Base-by-base conservation (phyloP, 306 rosid species). In the Arachis hypogaea region DNA sequence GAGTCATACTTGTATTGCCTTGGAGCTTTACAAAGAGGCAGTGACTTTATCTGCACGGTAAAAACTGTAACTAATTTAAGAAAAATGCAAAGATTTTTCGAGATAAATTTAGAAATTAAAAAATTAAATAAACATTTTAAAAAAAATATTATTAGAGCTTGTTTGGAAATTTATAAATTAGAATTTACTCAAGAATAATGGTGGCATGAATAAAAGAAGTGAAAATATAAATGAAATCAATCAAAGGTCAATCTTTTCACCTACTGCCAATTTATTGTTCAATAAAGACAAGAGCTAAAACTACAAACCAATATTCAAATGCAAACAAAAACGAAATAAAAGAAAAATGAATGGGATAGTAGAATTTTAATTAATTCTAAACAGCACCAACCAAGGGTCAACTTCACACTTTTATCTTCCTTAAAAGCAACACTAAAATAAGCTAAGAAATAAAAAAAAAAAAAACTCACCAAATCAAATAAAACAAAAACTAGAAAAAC, bases 331-430 rank as follows among this genome's bases (percentile, higher is more conserved):
- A 30, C 70, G 44, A 76, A 10, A 58, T 14, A 18, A 22, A 76
- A 30, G 41, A 7, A 11, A 67, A 22, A 67, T 6, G 36, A 33
- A 66, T 72, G 4, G n/a, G 18, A 42, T 11, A 45, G 50, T 18
- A 38, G 55, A 63, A 3, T 40, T 65, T 61, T 60, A 83, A 61
- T 55, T 55, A 66, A 80, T 67, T 72, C 45, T 7, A 58, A 56
- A 61, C 3, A 60, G 18, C 67, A 76, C 45, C 61, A 72, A 67
- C 30, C 66, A 61, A 50, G 52, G 54, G 76, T 83, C 75, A 33
- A 54, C 69, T 66, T 62, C 72, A 67, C 42, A 62, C 51, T 67
- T 61, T 33, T 59, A 62, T 45, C 62, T 61, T 33, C 63, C 69
- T 61, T 68, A 71, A 63, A 72, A 46, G n/a, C 1, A 38, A 40